Base-by-base conservation (phyloP, 495 filamentous ascomycete genomes). In the Penicillium arizonense region DNA sequence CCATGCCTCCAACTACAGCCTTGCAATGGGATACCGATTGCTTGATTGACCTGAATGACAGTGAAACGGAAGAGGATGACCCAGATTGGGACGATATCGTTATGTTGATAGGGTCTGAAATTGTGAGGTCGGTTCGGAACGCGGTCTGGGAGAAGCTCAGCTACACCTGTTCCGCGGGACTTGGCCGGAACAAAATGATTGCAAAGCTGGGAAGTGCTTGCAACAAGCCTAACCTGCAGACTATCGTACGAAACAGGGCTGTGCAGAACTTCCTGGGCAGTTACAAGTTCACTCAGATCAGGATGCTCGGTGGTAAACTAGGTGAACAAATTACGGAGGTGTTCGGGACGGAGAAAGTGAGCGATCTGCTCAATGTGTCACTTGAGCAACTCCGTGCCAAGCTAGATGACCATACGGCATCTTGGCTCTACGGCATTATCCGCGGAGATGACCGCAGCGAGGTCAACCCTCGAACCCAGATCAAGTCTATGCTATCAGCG, bases 401-500 rank as follows among this genome's bases (percentile, higher is more conserved):
- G 58, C 64, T 98, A 11, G 89, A 91, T 23, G 90, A 95, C 46
- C 90, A 96, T 35, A 95, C 87, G 2, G 92, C 90, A 13, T 73
- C 81, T 6, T 97, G 93, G 91, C 77, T 98, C 20, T 92, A 96
- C 72, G 80, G 87, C 47, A 85, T 87, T 16, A 85, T 97, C 38
- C 85, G 95, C 0, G 94, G 94, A 1, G 84, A 90, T 45, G 94
- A 98, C 65, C 68, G 72, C 36, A 95, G 87, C 62, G 91, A 96
- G 70, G 91, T 97, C 58, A 96, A 90, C 60, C 79, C 91, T 33
- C 82, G 94, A 52, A 96, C 91, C 11, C 88, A 91, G 60, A 96
- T 96, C 66, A 97, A 97, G 63, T 92, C 88, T 18, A 98, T 98
- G 94, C 80, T 97, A n/a, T 96, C 90, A 2, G 92, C 94, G 39